Evolutionary conservation across 441 rosid genomes (phyloP).

Genomic region (Gossypium trilobum): DNA sequence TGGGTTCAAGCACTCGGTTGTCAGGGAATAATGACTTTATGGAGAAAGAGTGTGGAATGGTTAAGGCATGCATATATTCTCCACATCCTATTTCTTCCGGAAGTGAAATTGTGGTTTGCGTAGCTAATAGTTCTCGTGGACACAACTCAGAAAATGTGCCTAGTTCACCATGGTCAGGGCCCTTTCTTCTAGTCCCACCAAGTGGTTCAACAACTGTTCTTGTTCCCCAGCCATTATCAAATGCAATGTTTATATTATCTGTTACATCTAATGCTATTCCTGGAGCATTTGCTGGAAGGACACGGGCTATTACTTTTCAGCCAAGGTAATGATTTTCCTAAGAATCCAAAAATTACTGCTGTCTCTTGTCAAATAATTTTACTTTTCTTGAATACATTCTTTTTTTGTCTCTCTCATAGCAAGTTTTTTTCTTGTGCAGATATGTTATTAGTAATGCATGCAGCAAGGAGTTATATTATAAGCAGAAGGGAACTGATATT

Average conservation of each 20-base stretch:
- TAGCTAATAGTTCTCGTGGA: constrained; percentile 44
- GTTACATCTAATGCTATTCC: constrained; percentile 58
- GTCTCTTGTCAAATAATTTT: background rate
- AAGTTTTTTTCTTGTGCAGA: constrained; percentile 41
- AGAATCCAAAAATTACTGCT: background rate
- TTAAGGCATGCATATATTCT: constrained; percentile 68
- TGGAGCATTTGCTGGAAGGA: constrained; percentile 69
- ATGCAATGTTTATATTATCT: constrained; percentile 70
- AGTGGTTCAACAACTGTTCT: constrained; percentile 74
- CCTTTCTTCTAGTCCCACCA: constrained; percentile 72
- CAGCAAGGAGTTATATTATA: constrained; percentile 67
- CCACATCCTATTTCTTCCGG: constrained; percentile 44
- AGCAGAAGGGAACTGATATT: constrained; percentile 79
- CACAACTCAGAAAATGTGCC: constrained; percentile 33
- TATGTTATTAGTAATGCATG: constrained; percentile 84
- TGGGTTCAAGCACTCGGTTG: constrained; percentile 27
- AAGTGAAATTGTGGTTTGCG: constrained; percentile 50
- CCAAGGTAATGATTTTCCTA: constrained; percentile 49
- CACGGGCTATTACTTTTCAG: constrained; percentile 77
- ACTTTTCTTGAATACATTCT: background rate
- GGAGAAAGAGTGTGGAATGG: constrained; percentile 42
- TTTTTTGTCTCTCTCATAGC: constrained; percentile 12
- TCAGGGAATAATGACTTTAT: constrained; percentile 32
- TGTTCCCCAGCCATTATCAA: constrained; percentile 57
- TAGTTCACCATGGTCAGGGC: constrained; percentile 57